These are phyloP conservation scores for Pseudocercospora eumusae DNA, from an alignment of 2,329 filamentous ascomycete species.

Conservation along the genomic window DNA sequence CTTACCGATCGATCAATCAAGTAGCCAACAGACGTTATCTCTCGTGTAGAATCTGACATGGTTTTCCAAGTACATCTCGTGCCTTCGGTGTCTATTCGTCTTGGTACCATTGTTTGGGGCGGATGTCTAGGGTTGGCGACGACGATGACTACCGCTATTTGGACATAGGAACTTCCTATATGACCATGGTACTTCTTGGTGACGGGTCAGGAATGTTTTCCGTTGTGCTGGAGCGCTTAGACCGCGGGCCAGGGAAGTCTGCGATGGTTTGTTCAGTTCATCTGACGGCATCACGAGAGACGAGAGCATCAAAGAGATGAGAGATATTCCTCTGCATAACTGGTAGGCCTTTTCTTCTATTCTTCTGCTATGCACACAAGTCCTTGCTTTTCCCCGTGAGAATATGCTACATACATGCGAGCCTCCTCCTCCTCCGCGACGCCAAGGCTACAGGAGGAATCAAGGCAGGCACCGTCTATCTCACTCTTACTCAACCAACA, in stretches of 20 bases:
- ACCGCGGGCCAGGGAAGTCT: no score
- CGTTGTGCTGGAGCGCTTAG: no score
- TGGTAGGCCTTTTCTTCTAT: not conserved
- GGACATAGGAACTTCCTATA: not conserved
- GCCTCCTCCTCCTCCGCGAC: not conserved
- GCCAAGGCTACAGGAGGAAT: not conserved
- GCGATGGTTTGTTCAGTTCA: no score
- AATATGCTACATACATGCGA: constrained; percentile 24
- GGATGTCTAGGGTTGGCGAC: not conserved
- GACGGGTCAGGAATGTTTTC: not conserved
- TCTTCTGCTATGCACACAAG: constrained; percentile 28
- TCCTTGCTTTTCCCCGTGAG: constrained; percentile 5
- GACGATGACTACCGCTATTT: not conserved
- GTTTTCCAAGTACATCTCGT: not conserved
- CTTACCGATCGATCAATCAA: not conserved
- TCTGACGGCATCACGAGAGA: no score
- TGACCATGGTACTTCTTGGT: not conserved
- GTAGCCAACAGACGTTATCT: no score
- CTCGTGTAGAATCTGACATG: not conserved
- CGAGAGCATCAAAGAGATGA: not conserved
- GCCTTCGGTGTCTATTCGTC: not conserved
- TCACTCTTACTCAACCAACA: constrained; percentile 74
- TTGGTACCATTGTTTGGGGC: not conserved
- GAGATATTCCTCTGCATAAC: not conserved
- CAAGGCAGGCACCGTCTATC: not conserved